These are phyloP conservation scores for Cercospora zeae-maydis DNA, from an alignment of 2,329 filamentous ascomycete genomes.

Conservation along the genomic window DNA sequence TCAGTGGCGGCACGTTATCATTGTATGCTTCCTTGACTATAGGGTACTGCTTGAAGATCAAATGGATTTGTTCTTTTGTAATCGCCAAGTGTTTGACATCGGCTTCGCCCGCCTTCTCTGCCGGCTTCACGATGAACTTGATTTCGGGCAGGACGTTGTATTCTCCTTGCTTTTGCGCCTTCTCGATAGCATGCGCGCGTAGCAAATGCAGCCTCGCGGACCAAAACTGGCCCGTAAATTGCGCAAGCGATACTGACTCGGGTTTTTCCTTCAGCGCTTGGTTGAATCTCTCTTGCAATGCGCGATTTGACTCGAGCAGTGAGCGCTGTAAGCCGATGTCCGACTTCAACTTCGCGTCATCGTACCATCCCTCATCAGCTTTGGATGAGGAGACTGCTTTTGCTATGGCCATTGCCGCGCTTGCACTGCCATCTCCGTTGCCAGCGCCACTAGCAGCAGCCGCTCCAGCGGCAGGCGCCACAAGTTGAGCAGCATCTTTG, in stretches of 20 bases:
- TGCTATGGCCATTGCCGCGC: slow-evolving; percentile 69
- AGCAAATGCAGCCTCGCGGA: slow-evolving; percentile 80
- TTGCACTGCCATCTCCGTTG: slow-evolving; percentile 24
- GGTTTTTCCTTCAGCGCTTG: slow-evolving; percentile 81
- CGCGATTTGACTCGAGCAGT: slow-evolving; percentile 71
- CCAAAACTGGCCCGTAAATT: slow-evolving; percentile 94
- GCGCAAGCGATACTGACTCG: slow-evolving; percentile 71
- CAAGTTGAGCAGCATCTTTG: slow-evolving; percentile 39
- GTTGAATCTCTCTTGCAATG: slow-evolving; percentile 78
- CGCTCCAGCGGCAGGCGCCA: slow-evolving; percentile 29
- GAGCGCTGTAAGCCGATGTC: slow-evolving; percentile 85
- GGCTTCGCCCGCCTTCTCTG: slow-evolving; percentile 53
- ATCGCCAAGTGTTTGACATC: slow-evolving; percentile 77
- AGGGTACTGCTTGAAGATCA: slow-evolving; percentile 91
- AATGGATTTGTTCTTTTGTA: slow-evolving; percentile 84
- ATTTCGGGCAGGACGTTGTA: slow-evolving; percentile 93
- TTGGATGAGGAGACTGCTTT: slow-evolving; percentile 59
- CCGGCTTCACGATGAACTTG: slow-evolving; percentile 49
- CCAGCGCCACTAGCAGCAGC: slow-evolving; percentile 14
- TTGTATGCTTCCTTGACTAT: slow-evolving; percentile 88
- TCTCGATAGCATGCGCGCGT: slow-evolving; percentile 85
- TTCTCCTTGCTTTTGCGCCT: slow-evolving; percentile 76
- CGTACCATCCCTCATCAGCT: slow-evolving; percentile 64
- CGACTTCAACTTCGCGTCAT: slow-evolving; percentile 71
- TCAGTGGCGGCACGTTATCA: slow-evolving; percentile 69